Percentiles rank a stretch among this genome's conserved stretches.
phyloP scores from a whole-genome alignment of 495 filamentous ascomycete genomes.

The Chlorociboria aeruginascens region DNA sequence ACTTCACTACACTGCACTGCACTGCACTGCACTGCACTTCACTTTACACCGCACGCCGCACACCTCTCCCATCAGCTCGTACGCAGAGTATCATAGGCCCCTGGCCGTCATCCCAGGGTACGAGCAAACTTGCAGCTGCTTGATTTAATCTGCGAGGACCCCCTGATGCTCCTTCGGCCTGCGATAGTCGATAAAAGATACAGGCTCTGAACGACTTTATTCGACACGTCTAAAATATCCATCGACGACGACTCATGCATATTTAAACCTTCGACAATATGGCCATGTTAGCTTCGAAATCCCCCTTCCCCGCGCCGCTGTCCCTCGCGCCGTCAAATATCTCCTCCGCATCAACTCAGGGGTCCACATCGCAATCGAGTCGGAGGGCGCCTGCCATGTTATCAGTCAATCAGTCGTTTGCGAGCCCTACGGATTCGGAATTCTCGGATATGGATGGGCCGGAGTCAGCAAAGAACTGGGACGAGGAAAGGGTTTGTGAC shows the following conservation, averaged over 20 bases:
- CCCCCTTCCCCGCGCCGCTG: constrained; percentile 56
- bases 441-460: constrained; percentile 64
- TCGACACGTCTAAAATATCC: neutral
- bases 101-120: no score
- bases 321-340: constrained; percentile 41
- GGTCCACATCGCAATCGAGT: constrained; percentile 34
- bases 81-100: no score
- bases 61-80: no score
- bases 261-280: constrained; percentile 29
- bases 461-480: constrained; percentile 60
- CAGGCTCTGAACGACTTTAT: neutral
- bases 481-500: constrained; percentile 79
- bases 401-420: constrained; percentile 52
- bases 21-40: no score
- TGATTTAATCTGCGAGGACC: no score
- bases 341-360: constrained; percentile 37
- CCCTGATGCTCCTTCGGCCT: no score
- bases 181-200: no score
- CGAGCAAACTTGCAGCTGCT: no score
- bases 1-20: no score
- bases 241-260: constrained; percentile 1
- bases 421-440: constrained; percentile 87
- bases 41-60: no score
- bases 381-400: constrained; percentile 43
- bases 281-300: constrained; percentile 81